Evolutionary conservation across 495 filamentous ascomycete genomes (phyloP), one percentile per base, ranked within the genome.

Genomic region (Aspergillus baeticus): DNA sequence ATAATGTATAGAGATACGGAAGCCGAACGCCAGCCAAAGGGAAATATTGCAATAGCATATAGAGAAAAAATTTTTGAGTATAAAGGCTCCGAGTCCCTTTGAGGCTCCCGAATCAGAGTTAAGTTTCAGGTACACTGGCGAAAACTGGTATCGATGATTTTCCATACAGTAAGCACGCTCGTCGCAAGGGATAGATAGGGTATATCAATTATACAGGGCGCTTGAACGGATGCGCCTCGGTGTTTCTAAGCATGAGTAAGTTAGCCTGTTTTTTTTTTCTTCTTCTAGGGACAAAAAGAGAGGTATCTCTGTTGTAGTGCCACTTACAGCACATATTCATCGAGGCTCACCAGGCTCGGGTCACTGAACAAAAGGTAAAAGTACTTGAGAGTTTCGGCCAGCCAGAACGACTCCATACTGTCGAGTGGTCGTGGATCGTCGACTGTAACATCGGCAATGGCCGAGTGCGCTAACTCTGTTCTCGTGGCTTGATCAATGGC

Each of bases 301-400:
- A 13, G 26, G 6, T 2, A 15, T 10, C 37, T 29, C 14, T 22
- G 10, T 23, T 2, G 13, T 10, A 23, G 13, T 29, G 41, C 17
- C 39, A 80, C 79, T 80, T 59, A 82, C 78, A 95, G 76, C 35
- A 96, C 89, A 78, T 83, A 96, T 57, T 94, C 86, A 72, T 96
- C 91, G 60, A 96, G 69, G 65, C 84, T 88, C 43, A 94, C 77
- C n/a, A 87, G 72, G 47, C 77, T 79, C 15, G 87, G 86, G 36
- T 88, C 85, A 44, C 81, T 84, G 68, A 89, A 91, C 4, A 88
- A 77, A 15, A 91, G 72, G 65, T 90, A 92, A 61, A 89, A 91
- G 60, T 92, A 92, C 68, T 92, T 92, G 50, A 92, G 65, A 36
- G 89, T 88, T 76, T 92, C 89, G 11, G 84, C 83, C 33, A 87